These are phyloP conservation scores for Cryphonectria japonica DNA, from an alignment of 2,329 filamentous ascomycete genomes.

Conservation along the genomic window DNA sequence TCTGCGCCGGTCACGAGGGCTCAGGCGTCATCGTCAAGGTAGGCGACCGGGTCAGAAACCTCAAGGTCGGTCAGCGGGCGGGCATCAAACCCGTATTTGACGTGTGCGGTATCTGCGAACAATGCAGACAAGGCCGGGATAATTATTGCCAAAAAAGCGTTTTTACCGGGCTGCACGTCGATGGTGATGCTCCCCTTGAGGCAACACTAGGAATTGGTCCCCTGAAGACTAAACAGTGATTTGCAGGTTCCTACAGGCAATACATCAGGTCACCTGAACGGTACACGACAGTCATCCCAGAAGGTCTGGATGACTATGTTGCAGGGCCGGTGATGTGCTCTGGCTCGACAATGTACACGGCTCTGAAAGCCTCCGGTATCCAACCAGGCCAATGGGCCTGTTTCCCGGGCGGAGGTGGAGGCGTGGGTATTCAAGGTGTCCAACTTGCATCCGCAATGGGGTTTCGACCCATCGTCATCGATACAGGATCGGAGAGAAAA, in stretches of 20 bases:
- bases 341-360: slow-evolving; percentile 61
- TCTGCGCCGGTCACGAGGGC: slow-evolving; percentile 43
- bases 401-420: slow-evolving; percentile 59
- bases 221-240: not conserved
- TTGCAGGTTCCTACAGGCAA: slow-evolving; percentile 57
- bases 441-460: slow-evolving; percentile 60
- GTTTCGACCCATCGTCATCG: slow-evolving; percentile 58
- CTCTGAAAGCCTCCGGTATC: slow-evolving; percentile 54
- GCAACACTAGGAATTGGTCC: not conserved
- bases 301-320: slow-evolving; percentile 52
- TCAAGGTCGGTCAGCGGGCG: slow-evolving; percentile 42
- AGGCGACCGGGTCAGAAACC: slow-evolving; percentile 39
- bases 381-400: slow-evolving; percentile 57
- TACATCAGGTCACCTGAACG: slow-evolving; percentile 60
- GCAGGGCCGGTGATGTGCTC: slow-evolving; percentile 65
- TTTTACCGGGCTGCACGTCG: slow-evolving; percentile 29
- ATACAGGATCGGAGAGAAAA: slow-evolving; percentile 52
- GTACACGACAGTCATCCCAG: slow-evolving; percentile 55
- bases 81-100: slow-evolving; percentile 42
- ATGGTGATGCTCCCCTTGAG: slow-evolving; percentile 5
- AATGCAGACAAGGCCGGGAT: slow-evolving; percentile 41
- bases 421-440: slow-evolving; percentile 61
- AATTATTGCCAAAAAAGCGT: slow-evolving; percentile 37
- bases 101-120: slow-evolving; percentile 41
- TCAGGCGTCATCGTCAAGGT: slow-evolving; percentile 41